Evolutionary conservation across 495 filamentous ascomycete species (phyloP), one percentile per base, ranked within the genome.

Genomic region (Amphirosellinia nigrospora): DNA sequence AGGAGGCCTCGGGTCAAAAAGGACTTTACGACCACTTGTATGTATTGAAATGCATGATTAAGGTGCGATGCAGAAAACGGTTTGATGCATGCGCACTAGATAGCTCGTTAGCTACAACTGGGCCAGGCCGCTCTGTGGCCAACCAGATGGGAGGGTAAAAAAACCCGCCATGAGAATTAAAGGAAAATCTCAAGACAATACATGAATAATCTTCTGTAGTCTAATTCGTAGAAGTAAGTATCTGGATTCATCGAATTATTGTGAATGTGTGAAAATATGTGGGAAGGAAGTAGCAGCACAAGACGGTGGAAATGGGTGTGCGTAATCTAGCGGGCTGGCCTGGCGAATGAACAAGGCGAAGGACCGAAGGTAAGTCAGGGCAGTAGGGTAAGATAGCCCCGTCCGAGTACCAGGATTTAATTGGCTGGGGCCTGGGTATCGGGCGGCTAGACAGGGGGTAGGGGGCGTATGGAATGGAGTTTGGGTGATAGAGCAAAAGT

Each of bases 41-140:
- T 46, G 64, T 58, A 67, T 67, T 53, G 52, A 15, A 67, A 67
- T 67, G 64, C 55, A 60, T 60, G 38, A 43, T 5, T 38, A 50
- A 23, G 30, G 55, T n/a, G 66, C 43, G 55, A 36, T 30, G 23
- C 41, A 34, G 19, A 45, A 56, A 58, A 43, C 13, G 28, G 9
- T 16, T 23, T 21, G 38, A 53, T 46, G 11, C 41, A 26, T 41
- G 61, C 38, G 23, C n/a, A 32, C 52, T 67, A 58, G 11, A 28
- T 46, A 56, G 52, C 52, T 58, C 46, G 52, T 58, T 46, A 67
- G 38, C 52, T 58, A 59, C 15, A 59, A 11, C 52, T 43, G 38
- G 38, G 38, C 64, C 38, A 13, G 4, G 13, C 50, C 13, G 16
- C 30, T 21, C 36, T 30, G 19, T 7, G 62, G 46, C 30, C 30